Conservation (phyloP, 2,329 filamentous ascomycete species). For the Nemania diffusa region DNA sequence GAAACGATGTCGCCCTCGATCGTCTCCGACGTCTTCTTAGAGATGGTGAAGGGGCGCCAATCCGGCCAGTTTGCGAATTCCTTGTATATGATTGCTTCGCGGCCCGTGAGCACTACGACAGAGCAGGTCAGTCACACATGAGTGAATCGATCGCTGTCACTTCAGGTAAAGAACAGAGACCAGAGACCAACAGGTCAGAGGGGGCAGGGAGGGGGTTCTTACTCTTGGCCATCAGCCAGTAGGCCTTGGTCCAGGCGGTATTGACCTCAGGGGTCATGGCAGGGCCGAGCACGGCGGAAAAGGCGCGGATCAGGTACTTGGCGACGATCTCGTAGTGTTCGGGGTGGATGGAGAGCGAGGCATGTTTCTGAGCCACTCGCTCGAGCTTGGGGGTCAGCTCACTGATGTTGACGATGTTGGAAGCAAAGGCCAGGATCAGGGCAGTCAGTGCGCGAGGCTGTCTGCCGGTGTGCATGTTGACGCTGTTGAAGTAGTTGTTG, state of each 20-base stretch:
- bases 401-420: constrained; percentile 72
- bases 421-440: constrained; percentile 75
- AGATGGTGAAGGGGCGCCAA: constrained; percentile 75
- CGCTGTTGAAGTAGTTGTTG: constrained; percentile 75
- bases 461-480: constrained; percentile 70
- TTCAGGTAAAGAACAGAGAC: background rate
- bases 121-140: background rate
- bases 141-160: background rate
- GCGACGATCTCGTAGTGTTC: constrained; percentile 78
- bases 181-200: too few species aligned
- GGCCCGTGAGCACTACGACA: constrained; percentile 67
- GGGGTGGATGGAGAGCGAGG: constrained; percentile 72
- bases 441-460: constrained; percentile 71
- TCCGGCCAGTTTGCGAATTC: constrained; percentile 70
- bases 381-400: constrained; percentile 65
- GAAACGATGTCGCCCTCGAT: constrained; percentile 70
- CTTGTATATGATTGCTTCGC: constrained; percentile 72
- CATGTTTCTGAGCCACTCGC: constrained; percentile 77
- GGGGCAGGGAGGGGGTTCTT: constrained; percentile 10
- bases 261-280: constrained; percentile 72
- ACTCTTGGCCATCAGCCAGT: constrained; percentile 75
- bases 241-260: constrained; percentile 76
- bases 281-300: constrained; percentile 72
- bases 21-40: constrained; percentile 71
- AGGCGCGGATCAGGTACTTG: constrained; percentile 73